Evolutionary conservation across 805 yeast genomes (phyloP), one percentile per base, ranked within the genome.

Genomic region (Torulaspora indica): DNA sequence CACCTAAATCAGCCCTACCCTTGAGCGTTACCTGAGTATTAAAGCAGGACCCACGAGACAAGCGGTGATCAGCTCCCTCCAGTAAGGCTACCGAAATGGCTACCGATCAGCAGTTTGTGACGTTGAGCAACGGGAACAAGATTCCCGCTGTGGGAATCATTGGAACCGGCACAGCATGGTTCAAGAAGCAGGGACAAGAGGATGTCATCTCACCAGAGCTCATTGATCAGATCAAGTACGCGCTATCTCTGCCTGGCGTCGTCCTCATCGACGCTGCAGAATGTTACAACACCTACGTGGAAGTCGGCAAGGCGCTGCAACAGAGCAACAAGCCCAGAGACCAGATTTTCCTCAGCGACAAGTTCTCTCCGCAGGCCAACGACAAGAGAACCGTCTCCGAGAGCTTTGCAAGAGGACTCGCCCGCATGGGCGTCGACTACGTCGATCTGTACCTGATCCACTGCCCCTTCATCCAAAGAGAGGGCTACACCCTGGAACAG

Each of bases 91-190:
- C 5, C 23, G 30, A n/a, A 30, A 55, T 20, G 22, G 5, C 55
- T 4, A 35, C 50, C 14, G 34, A 49, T 12, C 65, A 61, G 52
- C 48, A 61, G 32, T 61, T 61, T 40, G 46, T 63, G 25, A 58
- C 57, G 22, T 45, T 66, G 29, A 55, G 50, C 45, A 71, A 71
- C 55, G 73, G 72, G 1, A 62, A 66, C 45, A 63, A 66, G 48
- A 64, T 71, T 28, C 75, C 75, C 22, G 73, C 72, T 5, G 61
- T 79, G 39, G 81, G 81, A 24, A 58, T 69, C 46, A 69, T 78
- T 14, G 85, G 85, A 5, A 69, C 81, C 1, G 85, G 85, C 35
- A 78, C 83, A 25, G 73, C 70, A 51, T 79, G 83, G 82, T 67
- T n/a, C 47, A 66, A 71, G 30, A 34, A n/a, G 3, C 48, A 51